Percentiles rank a stretch among this genome's conserved stretches.
These are phyloP conservation scores for Fusarium anguioides DNA, from an alignment of 2,329 filamentous ascomycete species.

Conservation along the genomic window DNA sequence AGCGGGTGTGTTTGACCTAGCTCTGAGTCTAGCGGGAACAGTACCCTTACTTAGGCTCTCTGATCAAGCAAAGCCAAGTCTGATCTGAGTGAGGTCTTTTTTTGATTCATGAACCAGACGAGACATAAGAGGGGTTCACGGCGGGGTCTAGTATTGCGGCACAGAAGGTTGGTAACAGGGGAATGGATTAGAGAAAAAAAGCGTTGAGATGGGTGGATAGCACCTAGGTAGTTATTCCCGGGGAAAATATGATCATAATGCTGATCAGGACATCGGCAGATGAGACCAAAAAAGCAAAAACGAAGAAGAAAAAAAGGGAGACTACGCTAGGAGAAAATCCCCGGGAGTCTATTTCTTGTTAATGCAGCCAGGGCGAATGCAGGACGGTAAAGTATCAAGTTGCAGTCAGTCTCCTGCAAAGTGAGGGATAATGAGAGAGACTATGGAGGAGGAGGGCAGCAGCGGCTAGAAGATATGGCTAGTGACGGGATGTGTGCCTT, in stretches of 20 bases:
- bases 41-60: constrained; percentile 5
- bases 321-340: constrained; percentile 31
- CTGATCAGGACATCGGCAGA: background rate
- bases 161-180: background rate
- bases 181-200: too few relatives aligned
- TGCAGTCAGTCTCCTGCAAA: too few relatives aligned
- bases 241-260: too few relatives aligned
- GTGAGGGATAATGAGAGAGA: background rate
- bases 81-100: constrained; percentile 4
- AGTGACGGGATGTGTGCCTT: constrained; percentile 21
- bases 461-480: constrained; percentile 37
- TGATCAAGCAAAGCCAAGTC: background rate
- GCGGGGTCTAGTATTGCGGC: constrained; percentile 11
- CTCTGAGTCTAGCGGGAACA: constrained; percentile 26
- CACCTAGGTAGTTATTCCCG: too few relatives aligned
- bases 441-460: constrained; percentile 9
- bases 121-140: constrained; percentile 1
- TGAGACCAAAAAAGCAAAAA: too few relatives aligned
- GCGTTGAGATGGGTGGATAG: background rate
- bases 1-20: constrained; percentile 37
- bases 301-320: background rate
- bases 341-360: constrained; percentile 25
- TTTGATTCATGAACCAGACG: too few relatives aligned
- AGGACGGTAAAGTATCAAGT: background rate
- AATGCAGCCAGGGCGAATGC: constrained; percentile 25